Base-by-base conservation (phyloP, 345 rosid species). In the Trapa incisa region DNA sequence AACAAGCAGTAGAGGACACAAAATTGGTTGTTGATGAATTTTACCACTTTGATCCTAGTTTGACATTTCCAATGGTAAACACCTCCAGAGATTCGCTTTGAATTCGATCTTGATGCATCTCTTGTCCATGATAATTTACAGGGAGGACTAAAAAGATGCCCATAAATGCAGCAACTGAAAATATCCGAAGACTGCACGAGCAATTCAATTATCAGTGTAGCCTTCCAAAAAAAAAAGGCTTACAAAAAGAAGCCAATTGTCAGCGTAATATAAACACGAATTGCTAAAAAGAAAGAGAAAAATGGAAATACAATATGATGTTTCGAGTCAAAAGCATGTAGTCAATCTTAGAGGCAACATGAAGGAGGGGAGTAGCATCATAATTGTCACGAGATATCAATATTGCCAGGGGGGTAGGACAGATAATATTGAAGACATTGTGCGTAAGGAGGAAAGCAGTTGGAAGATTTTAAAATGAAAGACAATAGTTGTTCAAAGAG, bases 21-120 rank as follows among this genome's bases (percentile, higher is more conserved):
- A 9, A 14, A 17, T 22, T 54, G 41, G n/a, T 53, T 5, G 15
- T 60, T 8, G 37, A 33, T 64, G 41, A 67, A 13, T n/a, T 68
- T 63, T 83, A 91, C 97, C 97, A 94, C 77, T 70, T 70, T 61
- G 99, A 94, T 75, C 95, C 87, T 83, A 71, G 80, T 68, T 80
- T 66, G 64, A 94, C 89, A 76, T 91, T 94, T 72, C 67, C 92
- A 74, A 94, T 91, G 11, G 96, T 78, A 74, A 89, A 94, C 37
- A 87, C 84, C 8, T 74, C 86, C 65, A 87, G 68, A 7, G 87
- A 78, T 74, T 87, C 97, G 41, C 80, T 67, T 72, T 82, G 80
- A 13, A 85, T 78, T 67, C 67, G 62, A 77, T 78, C 82, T 79
- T 87, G 97, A 60, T 53, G 67, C 84, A 80, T 85, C 36, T 71